A percentile compares a stretch with the other conserved stretches of the same genome.
Conservation (phyloP, 257 asterid genomes). For the Solanum ossicruentum region DNA sequence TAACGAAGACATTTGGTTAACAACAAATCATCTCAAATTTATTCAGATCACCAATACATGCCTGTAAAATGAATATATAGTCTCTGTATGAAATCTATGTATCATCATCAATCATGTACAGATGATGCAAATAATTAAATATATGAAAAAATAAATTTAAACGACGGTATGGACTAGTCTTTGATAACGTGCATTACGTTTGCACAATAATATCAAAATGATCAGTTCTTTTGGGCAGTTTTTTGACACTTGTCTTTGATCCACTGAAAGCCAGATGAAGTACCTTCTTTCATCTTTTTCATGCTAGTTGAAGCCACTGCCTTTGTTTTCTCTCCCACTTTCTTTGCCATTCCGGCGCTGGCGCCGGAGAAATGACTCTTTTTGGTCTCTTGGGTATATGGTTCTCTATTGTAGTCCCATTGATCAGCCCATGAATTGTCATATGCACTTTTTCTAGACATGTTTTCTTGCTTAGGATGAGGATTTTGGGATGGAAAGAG, state of each 20-base stretch:
- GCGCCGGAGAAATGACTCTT: neutral
- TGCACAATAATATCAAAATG: neutral
- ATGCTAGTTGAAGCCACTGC: constrained; percentile 57
- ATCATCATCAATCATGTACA: neutral
- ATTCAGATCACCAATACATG: neutral
- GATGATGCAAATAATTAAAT: neutral
- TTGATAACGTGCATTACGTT: neutral
- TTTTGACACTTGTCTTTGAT: constrained; percentile 66
- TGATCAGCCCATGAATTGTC: constrained; percentile 81
- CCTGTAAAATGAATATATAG: neutral
- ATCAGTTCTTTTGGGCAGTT: constrained; percentile 6
- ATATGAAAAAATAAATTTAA: neutral
- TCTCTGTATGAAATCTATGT: neutral
- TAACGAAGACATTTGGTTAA: neutral
- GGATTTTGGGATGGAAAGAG: too few species aligned
- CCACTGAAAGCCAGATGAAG: constrained; percentile 54
- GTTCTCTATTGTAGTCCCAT: constrained; percentile 45
- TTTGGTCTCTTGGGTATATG: constrained; percentile 24
- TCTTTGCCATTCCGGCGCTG: constrained; percentile 28
- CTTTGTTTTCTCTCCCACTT: constrained; percentile 59
- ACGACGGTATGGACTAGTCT: neutral
- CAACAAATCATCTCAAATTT: neutral
- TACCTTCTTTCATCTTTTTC: constrained; percentile 66
- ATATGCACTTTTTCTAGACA: neutral
- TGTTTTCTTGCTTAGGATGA: neutral